Conservation (phyloP, 257 asterid genomes). For the Solanum piurae region DNA sequence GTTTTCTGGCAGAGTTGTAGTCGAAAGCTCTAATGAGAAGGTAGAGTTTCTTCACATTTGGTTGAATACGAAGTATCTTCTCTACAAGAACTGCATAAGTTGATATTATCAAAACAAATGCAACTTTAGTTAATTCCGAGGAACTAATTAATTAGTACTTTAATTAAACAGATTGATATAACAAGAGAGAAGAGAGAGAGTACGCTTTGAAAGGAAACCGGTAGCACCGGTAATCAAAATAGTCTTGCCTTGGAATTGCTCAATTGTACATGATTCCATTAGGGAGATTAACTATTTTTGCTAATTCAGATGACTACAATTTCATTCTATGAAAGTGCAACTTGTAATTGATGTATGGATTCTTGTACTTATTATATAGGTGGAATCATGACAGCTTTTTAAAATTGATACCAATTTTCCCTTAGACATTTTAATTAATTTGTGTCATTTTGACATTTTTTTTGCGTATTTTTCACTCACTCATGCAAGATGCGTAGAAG, state of each 20-base stretch:
- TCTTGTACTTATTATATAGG: background rate
- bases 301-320: background rate
- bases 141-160: too few relatives aligned
- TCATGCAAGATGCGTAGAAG: too few relatives aligned
- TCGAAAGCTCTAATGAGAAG: slow-evolving; percentile 23
- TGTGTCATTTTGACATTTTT: too few relatives aligned
- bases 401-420: too few relatives aligned
- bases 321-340: too few relatives aligned
- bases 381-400: background rate
- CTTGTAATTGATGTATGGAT: too few relatives aligned
- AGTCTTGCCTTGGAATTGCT: background rate
- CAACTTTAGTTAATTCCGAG: background rate
- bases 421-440: background rate
- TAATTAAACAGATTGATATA: background rate
- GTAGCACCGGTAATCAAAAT: background rate
- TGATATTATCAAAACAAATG: background rate
- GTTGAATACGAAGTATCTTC: slow-evolving; percentile 40
- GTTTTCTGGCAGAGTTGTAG: slow-evolving; percentile 5
- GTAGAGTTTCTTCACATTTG: slow-evolving; percentile 29
- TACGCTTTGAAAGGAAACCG: background rate
- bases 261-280: background rate
- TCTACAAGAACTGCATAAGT: slow-evolving; percentile 26
- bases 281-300: background rate
- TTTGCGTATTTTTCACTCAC: too few relatives aligned
- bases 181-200: background rate